A percentile compares a stretch with the other conserved stretches of the same genome.
These are phyloP conservation scores for Vigna hirtella DNA, from an alignment of 306 rosid genomes.

Conservation along the genomic window DNA sequence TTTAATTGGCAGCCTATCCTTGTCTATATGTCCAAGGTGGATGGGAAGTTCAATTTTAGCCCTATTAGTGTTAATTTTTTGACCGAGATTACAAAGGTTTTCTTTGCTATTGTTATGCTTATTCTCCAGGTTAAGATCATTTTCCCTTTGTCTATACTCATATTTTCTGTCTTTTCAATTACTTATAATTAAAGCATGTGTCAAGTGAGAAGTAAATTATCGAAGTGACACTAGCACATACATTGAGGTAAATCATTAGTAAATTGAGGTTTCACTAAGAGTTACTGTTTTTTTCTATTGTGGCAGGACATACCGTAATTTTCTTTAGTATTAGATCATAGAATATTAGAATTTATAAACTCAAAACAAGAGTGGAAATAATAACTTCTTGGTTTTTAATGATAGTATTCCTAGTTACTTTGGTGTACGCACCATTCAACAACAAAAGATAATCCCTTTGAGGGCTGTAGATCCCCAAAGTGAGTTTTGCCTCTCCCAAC, in stretches of 20 bases:
- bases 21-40: conserved; percentile 99
- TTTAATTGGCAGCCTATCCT: conserved; percentile 83
- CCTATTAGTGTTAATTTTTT: conserved; percentile 98
- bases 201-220: conserved; percentile 25
- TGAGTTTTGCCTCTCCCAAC: neutral
- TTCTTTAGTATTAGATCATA: neutral
- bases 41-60: conserved; percentile 96
- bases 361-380: neutral
- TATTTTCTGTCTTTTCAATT: conserved; percentile 29
- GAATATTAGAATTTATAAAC: conserved; percentile 22
- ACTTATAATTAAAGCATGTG: conserved; percentile 26
- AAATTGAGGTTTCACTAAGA: conserved; percentile 5
- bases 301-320: neutral
- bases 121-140: conserved; percentile 70
- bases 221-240: neutral
- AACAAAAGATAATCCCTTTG: too few species aligned
- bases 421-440: neutral
- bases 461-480: neutral
- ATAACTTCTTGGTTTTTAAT: conserved; percentile 24
- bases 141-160: conserved; percentile 34
- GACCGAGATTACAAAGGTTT: conserved; percentile 86
- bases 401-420: conserved; percentile 27
- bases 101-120: conserved; percentile 95
- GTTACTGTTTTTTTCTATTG: conserved; percentile 3
- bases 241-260: conserved; percentile 10